Conservation (phyloP, 176 grass and related monocot genomes). For the Paspalum notatum region DNA sequence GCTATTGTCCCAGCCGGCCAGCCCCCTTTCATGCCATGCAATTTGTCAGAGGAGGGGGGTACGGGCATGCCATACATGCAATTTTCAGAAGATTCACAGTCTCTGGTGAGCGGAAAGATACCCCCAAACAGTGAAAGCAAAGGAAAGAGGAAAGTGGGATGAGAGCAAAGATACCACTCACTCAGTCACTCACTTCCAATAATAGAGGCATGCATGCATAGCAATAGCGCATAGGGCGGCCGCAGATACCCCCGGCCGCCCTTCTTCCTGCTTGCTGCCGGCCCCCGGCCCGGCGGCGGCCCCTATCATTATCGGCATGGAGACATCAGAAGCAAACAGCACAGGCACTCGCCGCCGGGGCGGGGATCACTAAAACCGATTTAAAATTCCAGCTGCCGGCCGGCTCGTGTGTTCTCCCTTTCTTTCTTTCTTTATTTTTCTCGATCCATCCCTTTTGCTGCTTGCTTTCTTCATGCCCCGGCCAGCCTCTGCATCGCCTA, state of each 20-base stretch:
- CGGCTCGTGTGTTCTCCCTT: neutral
- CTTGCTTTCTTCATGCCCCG: neutral
- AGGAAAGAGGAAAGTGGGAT: conserved; percentile 34
- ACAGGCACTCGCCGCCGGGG: conserved; percentile 35
- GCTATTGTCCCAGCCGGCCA: conserved; percentile 3
- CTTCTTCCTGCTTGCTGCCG: conserved; percentile 8
- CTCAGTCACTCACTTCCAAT: conserved; percentile 46
- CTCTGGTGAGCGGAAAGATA: conserved; percentile 41
- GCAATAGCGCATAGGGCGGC: neutral
- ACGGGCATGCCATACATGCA: conserved; percentile 51
- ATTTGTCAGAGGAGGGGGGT: conserved; percentile 23
- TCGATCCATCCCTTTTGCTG: conserved; percentile 30
- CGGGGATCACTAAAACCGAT: too few relatives aligned
- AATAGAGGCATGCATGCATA: conserved; percentile 50
- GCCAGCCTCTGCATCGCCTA: conserved; percentile 12
- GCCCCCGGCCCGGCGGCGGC: neutral
- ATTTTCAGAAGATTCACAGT: conserved; percentile 60
- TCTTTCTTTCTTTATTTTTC: conserved; percentile 28
- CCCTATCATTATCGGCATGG: conserved; percentile 48
- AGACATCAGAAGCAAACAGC: conserved; percentile 48
- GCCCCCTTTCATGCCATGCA: conserved; percentile 32
- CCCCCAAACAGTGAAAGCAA: conserved; percentile 53
- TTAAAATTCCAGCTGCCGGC: conserved; percentile 33
- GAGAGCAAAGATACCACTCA: conserved; percentile 42
- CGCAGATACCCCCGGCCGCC: conserved; percentile 6